Evolutionary conservation across 2,329 filamentous ascomycete genomes (phyloP).

Genomic region (Talaromyces marneffei): DNA sequence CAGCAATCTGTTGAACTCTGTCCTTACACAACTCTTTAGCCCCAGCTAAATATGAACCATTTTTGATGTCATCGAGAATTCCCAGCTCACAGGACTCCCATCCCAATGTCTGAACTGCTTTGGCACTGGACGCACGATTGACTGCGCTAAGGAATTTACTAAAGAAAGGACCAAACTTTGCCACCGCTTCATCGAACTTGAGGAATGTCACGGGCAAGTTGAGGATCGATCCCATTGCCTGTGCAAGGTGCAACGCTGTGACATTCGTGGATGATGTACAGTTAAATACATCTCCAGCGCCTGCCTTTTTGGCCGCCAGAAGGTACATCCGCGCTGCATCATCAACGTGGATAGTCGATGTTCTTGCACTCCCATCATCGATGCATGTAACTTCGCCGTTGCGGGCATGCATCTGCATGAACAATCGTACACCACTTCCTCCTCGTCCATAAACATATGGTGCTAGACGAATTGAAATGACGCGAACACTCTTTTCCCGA

Average conservation of each 20-base stretch:
- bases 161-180: constrained; percentile 27
- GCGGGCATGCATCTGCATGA: constrained; percentile 27
- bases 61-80: background rate
- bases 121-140: constrained; percentile 32
- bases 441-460: constrained; percentile 42
- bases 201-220: constrained; percentile 21
- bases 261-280: constrained; percentile 27
- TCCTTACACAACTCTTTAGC: background rate
- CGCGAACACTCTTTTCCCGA: constrained; percentile 28
- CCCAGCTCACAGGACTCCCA: constrained; percentile 28
- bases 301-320: constrained; percentile 28
- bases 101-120: constrained; percentile 35
- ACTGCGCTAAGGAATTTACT: constrained; percentile 30
- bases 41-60: background rate
- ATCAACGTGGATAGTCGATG: constrained; percentile 37
- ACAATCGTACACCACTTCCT: constrained; percentile 22
- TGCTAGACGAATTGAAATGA: constrained; percentile 36
- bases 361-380: constrained; percentile 25
- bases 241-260: constrained; percentile 26
- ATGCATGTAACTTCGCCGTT: constrained; percentile 28
- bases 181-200: constrained; percentile 23
- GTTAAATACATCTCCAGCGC: constrained; percentile 35
- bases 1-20: background rate
- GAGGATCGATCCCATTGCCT: constrained; percentile 25
- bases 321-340: constrained; percentile 42